These are phyloP conservation scores for Trametes villosa DNA, from an alignment of 768 basidiomycete genomes.

Conservation along the genomic window DNA sequence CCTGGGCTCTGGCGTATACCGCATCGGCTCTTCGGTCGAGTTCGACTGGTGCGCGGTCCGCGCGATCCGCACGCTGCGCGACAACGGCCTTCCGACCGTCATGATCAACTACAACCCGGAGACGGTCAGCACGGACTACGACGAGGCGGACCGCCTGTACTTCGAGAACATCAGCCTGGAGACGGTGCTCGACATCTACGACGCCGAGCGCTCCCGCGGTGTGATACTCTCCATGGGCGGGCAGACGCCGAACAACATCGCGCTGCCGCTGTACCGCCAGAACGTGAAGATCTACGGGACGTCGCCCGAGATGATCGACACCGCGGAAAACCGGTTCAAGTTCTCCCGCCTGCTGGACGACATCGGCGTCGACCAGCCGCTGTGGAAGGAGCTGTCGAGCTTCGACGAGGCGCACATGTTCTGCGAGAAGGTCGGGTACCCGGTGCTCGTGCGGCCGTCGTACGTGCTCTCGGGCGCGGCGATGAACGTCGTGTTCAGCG, in stretches of 20 bases:
- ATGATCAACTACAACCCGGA: constrained; percentile 99
- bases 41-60: constrained; percentile 99
- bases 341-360: constrained; percentile 97
- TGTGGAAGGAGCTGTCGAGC: constrained; percentile 95
- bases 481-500: constrained; percentile 98
- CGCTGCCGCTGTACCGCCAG: constrained; percentile 91
- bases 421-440: constrained; percentile 92
- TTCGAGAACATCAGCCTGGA: constrained; percentile 99
- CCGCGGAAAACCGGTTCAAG: constrained; percentile 98
- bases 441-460: constrained; percentile 95
- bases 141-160: constrained; percentile 97
- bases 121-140: constrained; percentile 98
- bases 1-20: constrained; percentile 96
- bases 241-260: constrained; percentile 98
- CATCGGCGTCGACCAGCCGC: constrained; percentile 97
- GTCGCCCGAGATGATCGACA: constrained; percentile 99
- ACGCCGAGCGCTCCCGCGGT: constrained; percentile 84
- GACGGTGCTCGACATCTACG: constrained; percentile 96
- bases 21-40: constrained; percentile 98
- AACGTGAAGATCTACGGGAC: constrained; percentile 99
- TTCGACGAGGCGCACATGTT: constrained; percentile 87
- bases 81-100: constrained; percentile 92
- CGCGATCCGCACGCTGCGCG: constrained; percentile 92
- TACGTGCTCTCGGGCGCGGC: constrained; percentile 99
- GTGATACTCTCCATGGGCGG: constrained; percentile 98